phyloP scores from a whole-genome alignment of 768 basidiomycete species.

The Pilatotrama ljubarskyi region DNA sequence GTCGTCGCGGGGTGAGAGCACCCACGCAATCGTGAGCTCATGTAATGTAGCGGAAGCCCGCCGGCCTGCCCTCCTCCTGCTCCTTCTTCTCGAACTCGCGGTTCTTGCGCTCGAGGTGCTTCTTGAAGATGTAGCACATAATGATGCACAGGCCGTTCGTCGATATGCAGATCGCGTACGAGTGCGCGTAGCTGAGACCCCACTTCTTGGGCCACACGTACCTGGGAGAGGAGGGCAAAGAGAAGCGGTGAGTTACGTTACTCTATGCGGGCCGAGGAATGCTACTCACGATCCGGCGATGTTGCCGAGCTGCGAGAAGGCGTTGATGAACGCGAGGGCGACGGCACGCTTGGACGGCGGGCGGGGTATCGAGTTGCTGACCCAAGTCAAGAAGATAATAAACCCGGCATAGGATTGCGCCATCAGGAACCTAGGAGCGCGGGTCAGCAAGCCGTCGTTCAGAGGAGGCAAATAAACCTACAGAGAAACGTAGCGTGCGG shows the following conservation, averaged over 20 bases:
- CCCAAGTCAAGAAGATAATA: constrained; percentile 59
- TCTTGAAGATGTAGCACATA: constrained; percentile 38
- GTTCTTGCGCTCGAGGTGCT: constrained; percentile 33
- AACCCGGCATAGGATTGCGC: constrained; percentile 74
- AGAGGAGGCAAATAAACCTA: constrained; percentile 34
- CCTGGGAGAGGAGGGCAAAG: constrained; percentile 31
- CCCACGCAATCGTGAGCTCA: constrained; percentile 6
- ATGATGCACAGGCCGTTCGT: constrained; percentile 45
- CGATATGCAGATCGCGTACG: constrained; percentile 73
- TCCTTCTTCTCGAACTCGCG: constrained; percentile 40
- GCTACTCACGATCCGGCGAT: constrained; percentile 68
- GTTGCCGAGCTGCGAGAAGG: constrained; percentile 81
- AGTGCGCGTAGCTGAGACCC: constrained; percentile 70
- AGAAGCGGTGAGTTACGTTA: background rate
- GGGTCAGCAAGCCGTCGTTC: constrained; percentile 17
- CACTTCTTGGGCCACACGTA: constrained; percentile 69
- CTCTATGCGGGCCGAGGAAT: constrained; percentile 28
- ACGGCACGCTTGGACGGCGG: constrained; percentile 85
- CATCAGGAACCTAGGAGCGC: constrained; percentile 64
- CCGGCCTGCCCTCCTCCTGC: constrained; percentile 38
- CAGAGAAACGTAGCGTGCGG: constrained; percentile 67
- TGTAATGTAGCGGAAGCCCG: constrained; percentile 44
- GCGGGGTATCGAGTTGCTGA: constrained; percentile 61
- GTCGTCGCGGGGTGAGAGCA: background rate
- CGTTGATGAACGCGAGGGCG: constrained; percentile 79